Percentiles rank a stretch among this genome's conserved stretches.
Conservation (phyloP, 768 basidiomycete genomes). For the Boletus rubescentipes region DNA sequence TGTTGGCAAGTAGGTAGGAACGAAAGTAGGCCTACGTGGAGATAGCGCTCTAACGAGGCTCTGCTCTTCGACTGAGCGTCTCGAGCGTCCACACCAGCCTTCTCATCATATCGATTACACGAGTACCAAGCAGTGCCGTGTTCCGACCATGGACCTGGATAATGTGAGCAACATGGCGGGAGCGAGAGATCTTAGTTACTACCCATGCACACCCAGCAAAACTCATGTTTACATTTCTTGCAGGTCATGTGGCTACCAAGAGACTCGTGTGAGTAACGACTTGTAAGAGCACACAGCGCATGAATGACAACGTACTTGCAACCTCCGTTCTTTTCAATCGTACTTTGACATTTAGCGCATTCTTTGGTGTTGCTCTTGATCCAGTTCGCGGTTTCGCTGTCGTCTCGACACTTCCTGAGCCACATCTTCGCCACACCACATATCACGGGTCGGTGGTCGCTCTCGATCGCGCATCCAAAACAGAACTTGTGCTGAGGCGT, state of each 20-base stretch:
- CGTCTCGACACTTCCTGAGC: conserved; percentile 96
- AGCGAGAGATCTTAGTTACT: conserved; percentile 21
- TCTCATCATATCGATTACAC: conserved; percentile 97
- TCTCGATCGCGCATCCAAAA: conserved; percentile 89
- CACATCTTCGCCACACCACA: conserved; percentile 89
- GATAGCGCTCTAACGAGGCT: conserved; percentile 90
- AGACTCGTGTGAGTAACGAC: conserved; percentile 9
- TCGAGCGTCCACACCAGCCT: conserved; percentile 80
- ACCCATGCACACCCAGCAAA: conserved; percentile 99
- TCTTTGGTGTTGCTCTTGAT: conserved; percentile 99
- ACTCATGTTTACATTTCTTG: conserved; percentile 98
- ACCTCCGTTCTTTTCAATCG: conserved; percentile 99
- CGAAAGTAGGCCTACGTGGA: conserved; percentile 66
- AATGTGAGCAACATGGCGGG: conserved; percentile 1
- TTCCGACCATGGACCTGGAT: conserved; percentile 88
- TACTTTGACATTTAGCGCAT: conserved; percentile 92
- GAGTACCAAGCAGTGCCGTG: conserved; percentile 98
- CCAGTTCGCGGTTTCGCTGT: conserved; percentile 99
- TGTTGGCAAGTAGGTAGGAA: background rate
- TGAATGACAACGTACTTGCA: conserved; percentile 83
- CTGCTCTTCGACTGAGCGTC: conserved; percentile 90
- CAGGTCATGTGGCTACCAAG: conserved; percentile 93
- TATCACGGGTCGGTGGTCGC: conserved; percentile 89
- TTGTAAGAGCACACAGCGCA: conserved; percentile 71
- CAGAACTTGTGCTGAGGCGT: conserved; percentile 76